Evolutionary conservation across 768 basidiomycete species (phyloP).

Genomic region (Tylopilus balloui): DNA sequence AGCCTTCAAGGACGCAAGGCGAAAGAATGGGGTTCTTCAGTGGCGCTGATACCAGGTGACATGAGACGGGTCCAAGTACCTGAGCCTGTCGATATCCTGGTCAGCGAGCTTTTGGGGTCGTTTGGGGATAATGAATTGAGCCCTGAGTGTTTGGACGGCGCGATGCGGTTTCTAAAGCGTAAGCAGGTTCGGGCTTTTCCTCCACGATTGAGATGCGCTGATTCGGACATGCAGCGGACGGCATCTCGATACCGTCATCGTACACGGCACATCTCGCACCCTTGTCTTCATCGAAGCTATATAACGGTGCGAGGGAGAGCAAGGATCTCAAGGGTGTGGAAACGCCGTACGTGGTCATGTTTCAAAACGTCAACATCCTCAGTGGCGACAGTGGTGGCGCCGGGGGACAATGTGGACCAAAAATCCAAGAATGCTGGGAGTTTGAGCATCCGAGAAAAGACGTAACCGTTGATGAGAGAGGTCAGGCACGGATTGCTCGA

Average conservation of each 20-base stretch:
- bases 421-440: slow-evolving; percentile 94
- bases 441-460: slow-evolving; percentile 92
- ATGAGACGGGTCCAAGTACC: slow-evolving; percentile 85
- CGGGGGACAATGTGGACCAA: slow-evolving; percentile 68
- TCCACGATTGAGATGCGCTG: slow-evolving; percentile 7
- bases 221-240: slow-evolving; percentile 58
- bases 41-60: slow-evolving; percentile 87
- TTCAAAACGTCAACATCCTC: slow-evolving; percentile 87
- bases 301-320: slow-evolving; percentile 68
- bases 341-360: slow-evolving; percentile 99
- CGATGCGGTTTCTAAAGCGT: slow-evolving; percentile 91
- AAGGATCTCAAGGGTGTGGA: slow-evolving; percentile 75
- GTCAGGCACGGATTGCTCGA: slow-evolving; percentile 35
- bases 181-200: slow-evolving; percentile 4
- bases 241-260: slow-evolving; percentile 93
- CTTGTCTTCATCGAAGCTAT: slow-evolving; percentile 88
- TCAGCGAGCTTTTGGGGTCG: slow-evolving; percentile 93
- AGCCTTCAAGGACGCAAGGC: slow-evolving; percentile 83
- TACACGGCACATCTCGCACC: slow-evolving; percentile 96
- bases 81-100: slow-evolving; percentile 85
- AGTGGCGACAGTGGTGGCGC: slow-evolving; percentile 66
- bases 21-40: slow-evolving; percentile 77
- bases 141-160: slow-evolving; percentile 97
- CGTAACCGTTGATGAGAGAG: slow-evolving; percentile 64
- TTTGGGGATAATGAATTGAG: slow-evolving; percentile 99